Evolutionary conservation across 768 basidiomycete species (phyloP).

Genomic region (Serendipita sp.): DNA sequence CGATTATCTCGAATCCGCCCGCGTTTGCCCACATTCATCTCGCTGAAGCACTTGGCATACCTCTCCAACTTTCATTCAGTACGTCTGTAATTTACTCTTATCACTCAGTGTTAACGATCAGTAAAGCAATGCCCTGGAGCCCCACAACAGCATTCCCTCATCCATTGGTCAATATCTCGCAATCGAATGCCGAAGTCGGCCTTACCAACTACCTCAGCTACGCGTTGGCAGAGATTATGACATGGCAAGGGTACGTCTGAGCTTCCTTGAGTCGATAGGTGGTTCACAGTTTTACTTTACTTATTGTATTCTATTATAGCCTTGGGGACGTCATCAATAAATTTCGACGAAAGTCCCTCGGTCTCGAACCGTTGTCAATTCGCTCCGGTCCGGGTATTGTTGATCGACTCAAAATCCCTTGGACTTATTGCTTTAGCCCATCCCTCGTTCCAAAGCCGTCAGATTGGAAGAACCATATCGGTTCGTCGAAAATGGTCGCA

Average conservation of each 20-base stretch:
- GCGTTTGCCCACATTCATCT: conserved; percentile 51
- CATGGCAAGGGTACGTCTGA: conserved; percentile 37
- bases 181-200: conserved; percentile 35
- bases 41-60: conserved; percentile 47
- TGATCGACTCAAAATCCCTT: conserved; percentile 40
- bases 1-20: conserved; percentile 53
- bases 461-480: conserved; percentile 50
- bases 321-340: conserved; percentile 44
- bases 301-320: no score
- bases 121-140: conserved; percentile 51
- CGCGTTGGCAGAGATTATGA: conserved; percentile 41
- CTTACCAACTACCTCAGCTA: conserved; percentile 46
- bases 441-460: conserved; percentile 41
- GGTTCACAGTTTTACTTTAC: no score
- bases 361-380: conserved; percentile 31
- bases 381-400: conserved; percentile 36
- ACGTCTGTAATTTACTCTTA: conserved; percentile 16
- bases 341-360: conserved; percentile 35
- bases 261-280: no score
- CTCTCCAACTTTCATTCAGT: conserved; percentile 44
- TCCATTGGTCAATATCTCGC: conserved; percentile 44
- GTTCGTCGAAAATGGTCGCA: conserved; percentile 20
- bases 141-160: conserved; percentile 43
- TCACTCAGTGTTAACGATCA: not conserved
- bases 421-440: conserved; percentile 49